Conservation (phyloP, 805 yeast genomes). For the Komagataella ulmi region DNA sequence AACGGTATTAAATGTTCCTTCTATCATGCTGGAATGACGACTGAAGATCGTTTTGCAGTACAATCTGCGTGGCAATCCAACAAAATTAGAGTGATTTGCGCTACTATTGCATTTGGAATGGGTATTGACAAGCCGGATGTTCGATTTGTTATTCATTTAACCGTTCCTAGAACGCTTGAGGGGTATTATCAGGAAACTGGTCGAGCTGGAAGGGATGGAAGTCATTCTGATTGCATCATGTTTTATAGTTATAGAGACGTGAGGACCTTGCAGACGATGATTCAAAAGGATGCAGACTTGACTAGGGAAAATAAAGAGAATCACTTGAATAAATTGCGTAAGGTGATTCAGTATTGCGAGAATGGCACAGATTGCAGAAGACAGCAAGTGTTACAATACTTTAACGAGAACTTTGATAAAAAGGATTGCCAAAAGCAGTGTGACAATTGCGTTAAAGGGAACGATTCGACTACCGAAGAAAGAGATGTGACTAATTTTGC, state of each 20-base stretch:
- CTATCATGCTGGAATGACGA: slow-evolving; percentile 92
- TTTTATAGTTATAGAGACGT: slow-evolving; percentile 77
- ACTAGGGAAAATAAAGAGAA: slow-evolving; percentile 54
- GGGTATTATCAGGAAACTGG: slow-evolving; percentile 98
- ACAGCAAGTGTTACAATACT: slow-evolving; percentile 77
- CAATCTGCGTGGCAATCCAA: slow-evolving; percentile 78
- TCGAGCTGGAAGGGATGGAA: slow-evolving; percentile 95
- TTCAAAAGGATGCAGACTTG: slow-evolving; percentile 61
- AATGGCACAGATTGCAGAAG: slow-evolving; percentile 85
- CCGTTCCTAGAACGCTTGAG: slow-evolving; percentile 81
- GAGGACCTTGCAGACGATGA: slow-evolving; percentile 58
- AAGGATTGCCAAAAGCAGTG: slow-evolving; percentile 57
- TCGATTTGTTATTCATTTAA: slow-evolving; percentile 77
- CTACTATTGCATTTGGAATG: slow-evolving; percentile 98
- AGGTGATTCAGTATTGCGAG: slow-evolving; percentile 86
- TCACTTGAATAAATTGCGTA: slow-evolving; percentile 63
- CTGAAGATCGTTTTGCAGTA: slow-evolving; percentile 57
- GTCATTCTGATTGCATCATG: slow-evolving; percentile 68
- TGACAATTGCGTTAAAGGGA: slow-evolving; percentile 63
- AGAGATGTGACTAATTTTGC: slow-evolving; percentile 63
- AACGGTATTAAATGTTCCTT: slow-evolving; percentile 57
- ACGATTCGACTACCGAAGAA: slow-evolving; percentile 26
- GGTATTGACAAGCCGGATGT: slow-evolving; percentile 97
- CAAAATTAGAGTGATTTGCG: slow-evolving; percentile 69
- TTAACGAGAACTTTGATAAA: slow-evolving; percentile 70